A percentile compares a stretch with the other conserved stretches of the same genome.
phyloP scores from a whole-genome alignment of 1,284 basidiomycete genomes.

The Calocybe gambosa region DNA sequence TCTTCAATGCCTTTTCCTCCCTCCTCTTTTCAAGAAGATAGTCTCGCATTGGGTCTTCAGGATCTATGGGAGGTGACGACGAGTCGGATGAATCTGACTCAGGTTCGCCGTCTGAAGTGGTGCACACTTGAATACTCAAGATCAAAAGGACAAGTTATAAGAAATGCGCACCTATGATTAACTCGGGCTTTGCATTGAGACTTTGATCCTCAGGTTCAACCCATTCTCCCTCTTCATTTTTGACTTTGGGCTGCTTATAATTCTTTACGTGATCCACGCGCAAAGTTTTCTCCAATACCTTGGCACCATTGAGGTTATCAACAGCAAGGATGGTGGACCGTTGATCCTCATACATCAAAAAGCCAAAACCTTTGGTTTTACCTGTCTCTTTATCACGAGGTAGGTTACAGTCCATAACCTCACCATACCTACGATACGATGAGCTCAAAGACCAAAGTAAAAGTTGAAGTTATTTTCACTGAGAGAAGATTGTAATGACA shows the following conservation, averaged over 20 bases:
- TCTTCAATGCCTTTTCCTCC: constrained; percentile 61
- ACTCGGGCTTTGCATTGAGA: constrained; percentile 76
- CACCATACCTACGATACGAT: constrained; percentile 71
- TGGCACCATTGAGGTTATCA: constrained; percentile 96
- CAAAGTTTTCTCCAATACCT: constrained; percentile 80
- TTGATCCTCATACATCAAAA: constrained; percentile 99
- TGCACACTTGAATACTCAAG: constrained; percentile 1
- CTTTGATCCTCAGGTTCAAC: constrained; percentile 81
- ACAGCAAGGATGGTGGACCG: constrained; percentile 93
- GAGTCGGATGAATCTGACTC: constrained; percentile 61
- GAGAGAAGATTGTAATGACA: constrained; percentile 95
- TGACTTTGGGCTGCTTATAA: constrained; percentile 83
- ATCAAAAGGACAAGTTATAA: constrained; percentile 2
- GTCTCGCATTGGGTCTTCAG: constrained; percentile 96
- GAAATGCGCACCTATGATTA: constrained; percentile 53
- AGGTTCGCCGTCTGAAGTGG: constrained; percentile 44
- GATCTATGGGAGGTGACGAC: constrained; percentile 73
- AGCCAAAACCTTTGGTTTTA: constrained; percentile 88
- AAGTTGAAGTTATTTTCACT: constrained; percentile 54
- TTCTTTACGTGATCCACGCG: constrained; percentile 93
- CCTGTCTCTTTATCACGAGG: constrained; percentile 90
- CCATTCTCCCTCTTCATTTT: constrained; percentile 85
- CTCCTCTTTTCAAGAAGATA: constrained; percentile 70
- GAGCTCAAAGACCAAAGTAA: constrained; percentile 4
- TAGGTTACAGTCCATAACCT: constrained; percentile 92